These are phyloP conservation scores for Trichoderma sp. DNA, from an alignment of 2,329 filamentous ascomycete species.

Conservation along the genomic window DNA sequence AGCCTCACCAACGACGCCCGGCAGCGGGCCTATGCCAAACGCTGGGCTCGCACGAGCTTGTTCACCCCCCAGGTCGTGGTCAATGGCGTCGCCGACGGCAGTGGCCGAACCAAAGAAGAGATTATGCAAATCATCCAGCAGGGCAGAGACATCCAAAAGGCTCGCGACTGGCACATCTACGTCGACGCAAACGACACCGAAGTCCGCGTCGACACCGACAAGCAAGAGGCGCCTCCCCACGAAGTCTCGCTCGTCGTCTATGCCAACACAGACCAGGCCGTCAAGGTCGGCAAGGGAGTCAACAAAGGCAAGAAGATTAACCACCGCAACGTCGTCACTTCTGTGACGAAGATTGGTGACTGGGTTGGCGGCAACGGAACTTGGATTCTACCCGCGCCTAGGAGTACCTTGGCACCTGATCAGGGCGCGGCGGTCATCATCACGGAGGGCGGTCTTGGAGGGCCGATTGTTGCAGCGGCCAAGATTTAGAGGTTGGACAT, in stretches of 20 bases:
- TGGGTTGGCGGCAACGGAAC: conserved; percentile 7
- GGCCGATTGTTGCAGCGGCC: conserved; percentile 6
- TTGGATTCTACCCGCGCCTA: not conserved
- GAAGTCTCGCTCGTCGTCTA: conserved; percentile 1
- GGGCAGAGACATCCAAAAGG: not conserved
- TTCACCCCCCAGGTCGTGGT: conserved; percentile 5
- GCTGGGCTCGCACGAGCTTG: not conserved
- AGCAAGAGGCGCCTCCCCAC: not conserved
- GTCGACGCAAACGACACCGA: conserved; percentile 7
- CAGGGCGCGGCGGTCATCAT: conserved; percentile 5
- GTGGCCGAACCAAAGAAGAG: conserved; percentile 6
- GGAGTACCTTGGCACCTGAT: not conserved
- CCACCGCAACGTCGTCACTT: conserved; percentile 8
- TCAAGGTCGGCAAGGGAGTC: conserved; percentile 5
- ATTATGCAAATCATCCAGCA: conserved; percentile 7
- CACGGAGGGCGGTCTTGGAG: conserved; percentile 9
- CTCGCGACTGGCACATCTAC: conserved; percentile 9
- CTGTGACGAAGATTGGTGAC: conserved; percentile 8
- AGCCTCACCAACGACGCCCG: conserved; percentile 5
- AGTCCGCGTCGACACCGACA: conserved; percentile 6
- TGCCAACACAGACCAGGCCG: not conserved
- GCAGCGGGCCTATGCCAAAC: conserved; percentile 11
- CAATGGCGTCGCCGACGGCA: conserved; percentile 4
- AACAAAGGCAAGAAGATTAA: conserved; percentile 16
- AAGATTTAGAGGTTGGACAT: conserved; percentile 1